Base-by-base conservation (phyloP, 176 grass and related monocot species). In the Phragmites australis region DNA sequence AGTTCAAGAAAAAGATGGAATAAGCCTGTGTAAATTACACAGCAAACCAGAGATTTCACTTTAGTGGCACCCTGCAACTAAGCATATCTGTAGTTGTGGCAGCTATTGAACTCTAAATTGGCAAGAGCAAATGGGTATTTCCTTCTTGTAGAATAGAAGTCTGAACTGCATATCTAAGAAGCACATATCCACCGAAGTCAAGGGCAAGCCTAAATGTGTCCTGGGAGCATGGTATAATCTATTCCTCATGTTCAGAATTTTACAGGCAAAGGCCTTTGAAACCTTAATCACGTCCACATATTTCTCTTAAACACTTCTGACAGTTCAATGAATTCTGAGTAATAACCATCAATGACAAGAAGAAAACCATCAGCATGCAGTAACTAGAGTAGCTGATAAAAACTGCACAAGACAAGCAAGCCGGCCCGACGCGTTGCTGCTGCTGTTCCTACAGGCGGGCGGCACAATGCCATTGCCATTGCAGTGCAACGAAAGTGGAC, bases 121-220 rank as follows among this genome's bases (percentile, higher is more conserved):
- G 62, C 21, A 70, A 55, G 51, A 81, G 39, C 19, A 82, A 60
- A 65, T 70, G 54, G 17, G 26, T 85, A 41, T 72, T 74, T 55
- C 67, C 53, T 55, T 84, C 47, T 75, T 65, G 34, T 39, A 85
- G 29, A 74, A 76, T 44, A 74, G 34, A 43, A 75, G 13, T 76
- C 16, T 54, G 45, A 84, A n/a, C 64, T 77, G 74, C 65, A 78
- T 89, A 72, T 70, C 48, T 32, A 50, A 72, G n/a, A 72, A 74
- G 21, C 40, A 53, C 23, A 69, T 29, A 81, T 68, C 64, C 19
- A 27, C 14, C 78, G 10, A 31, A 55, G 64, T 82, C 22, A 77
- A 77, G 76, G n/a, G 76, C 59, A 58, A n/a, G n/a, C n/a, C 56
- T 41, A 64, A 85, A 77, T 72, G 65, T 81, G n/a, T n/a, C n/a